Evolutionary conservation across 495 filamentous ascomycete species (phyloP).

Genomic region (Trichoderma gamsii): DNA sequence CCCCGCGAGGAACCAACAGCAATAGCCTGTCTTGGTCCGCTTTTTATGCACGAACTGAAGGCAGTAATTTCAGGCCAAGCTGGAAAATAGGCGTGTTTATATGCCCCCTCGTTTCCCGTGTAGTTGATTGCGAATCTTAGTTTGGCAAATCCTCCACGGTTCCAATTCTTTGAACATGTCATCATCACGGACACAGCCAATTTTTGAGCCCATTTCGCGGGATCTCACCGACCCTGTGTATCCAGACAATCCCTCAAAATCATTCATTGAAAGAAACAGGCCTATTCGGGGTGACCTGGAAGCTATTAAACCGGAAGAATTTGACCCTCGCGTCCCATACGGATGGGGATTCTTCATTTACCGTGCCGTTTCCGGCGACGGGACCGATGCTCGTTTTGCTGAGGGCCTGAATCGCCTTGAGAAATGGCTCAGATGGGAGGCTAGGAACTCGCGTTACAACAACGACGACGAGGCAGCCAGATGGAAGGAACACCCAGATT

Average conservation of each 20-base stretch:
- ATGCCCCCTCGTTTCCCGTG: not conserved
- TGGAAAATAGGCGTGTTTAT: not conserved
- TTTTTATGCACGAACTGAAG: not conserved
- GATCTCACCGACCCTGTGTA: not conserved
- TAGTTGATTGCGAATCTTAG: not conserved
- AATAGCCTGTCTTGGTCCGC: not conserved
- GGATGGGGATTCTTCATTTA: slow-evolving; percentile 6
- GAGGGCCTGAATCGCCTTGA: slow-evolving; percentile 36
- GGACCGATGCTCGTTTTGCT: slow-evolving; percentile 37
- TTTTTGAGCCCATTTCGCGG: not conserved
- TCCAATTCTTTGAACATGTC: not conserved
- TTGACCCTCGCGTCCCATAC: slow-evolving; percentile 3
- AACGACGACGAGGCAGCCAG: not conserved
- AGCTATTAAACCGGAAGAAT: not conserved
- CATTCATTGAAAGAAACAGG: not conserved
- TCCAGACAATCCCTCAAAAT: not conserved
- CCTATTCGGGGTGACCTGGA: not conserved
- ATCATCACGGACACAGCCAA: not conserved
- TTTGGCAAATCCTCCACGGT: not conserved
- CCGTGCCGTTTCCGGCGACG: slow-evolving; percentile 22
- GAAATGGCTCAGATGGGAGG: slow-evolving; percentile 30
- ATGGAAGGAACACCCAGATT: slow-evolving; percentile 36
- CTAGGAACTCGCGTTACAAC: slow-evolving; percentile 19
- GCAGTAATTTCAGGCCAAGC: not conserved
- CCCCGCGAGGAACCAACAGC: not conserved